Evolutionary conservation across 75 land plant species (phyloP), one percentile per base, ranked within the genome.

Genomic region (Pinus albicaulis): DNA sequence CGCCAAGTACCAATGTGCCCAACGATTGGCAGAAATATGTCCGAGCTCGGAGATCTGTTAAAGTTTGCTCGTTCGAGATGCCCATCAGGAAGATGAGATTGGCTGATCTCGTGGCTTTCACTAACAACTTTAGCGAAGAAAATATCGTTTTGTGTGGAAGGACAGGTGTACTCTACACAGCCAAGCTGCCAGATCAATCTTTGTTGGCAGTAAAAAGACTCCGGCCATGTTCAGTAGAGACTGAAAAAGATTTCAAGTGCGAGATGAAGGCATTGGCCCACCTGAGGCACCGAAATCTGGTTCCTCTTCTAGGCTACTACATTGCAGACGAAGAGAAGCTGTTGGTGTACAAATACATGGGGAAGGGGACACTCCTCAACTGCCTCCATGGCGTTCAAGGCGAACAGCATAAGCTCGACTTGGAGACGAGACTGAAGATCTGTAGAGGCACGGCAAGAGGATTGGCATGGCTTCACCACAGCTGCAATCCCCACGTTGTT

Each of bases 251-350:
- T 55, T 96, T 96, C 68, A 34, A 55, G 57, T 82, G 93, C 3
- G 99, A 93, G 80, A 93, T 93, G 99, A 81, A 81, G 26, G 84
- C 92, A 11, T 55, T 96, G 2, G 94, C 89, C 3, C 82, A 71
- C 65, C 85, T 93, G 19, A 80, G 82, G 52, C 89, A 96, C 62
- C 86, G 68, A 5, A 92, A 93, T 84, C 80, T 96, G 56, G 91
- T 96, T 59, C 92, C 96, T 3, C 84, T 96, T 0, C 55, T 96
- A 5, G 99, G 99, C 25, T 92, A 82, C 76, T 96, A 94, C 71
- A 64, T 88, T 28, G 88, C 92, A 0, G 95, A 85, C 56, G 26
- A 82, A 53, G 99, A 96, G 83, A 85, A 89, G 79, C 79, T 96
- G 7, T 76, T 96, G 23, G 90, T 93, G 1, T 96, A 92, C 77